Base-by-base conservation (phyloP, 257 asterid species). In the Fraxinus anomala region DNA sequence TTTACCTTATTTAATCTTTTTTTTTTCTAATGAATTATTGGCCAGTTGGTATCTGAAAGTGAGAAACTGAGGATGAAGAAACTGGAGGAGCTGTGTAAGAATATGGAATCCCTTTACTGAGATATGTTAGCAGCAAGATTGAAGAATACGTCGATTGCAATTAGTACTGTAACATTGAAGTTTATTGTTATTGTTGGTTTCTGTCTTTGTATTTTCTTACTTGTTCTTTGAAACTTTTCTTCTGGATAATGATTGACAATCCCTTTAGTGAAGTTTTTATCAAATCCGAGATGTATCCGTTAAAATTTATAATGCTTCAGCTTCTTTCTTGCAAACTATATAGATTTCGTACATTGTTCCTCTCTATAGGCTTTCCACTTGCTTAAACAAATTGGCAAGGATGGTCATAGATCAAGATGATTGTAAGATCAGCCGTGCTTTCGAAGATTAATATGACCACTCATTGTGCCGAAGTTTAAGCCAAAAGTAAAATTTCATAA, bases 1-100 rank as follows among this genome's bases (percentile, higher is more conserved):
- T 17, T 54, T 8, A 21, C 21, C 37, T 80, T 13, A 63, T 40
- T 0, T 70, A 33, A 24, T 24, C 47, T 34, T 4, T 13, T 47
- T 44, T 26, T 40, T 84, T 76, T 54, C 69, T 23, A 63, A 65
- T 56, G 36, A 59, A 39, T 77, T 37, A 17, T 80, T 51, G 75
- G 6, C 28, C 94, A 94, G 98, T 83, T 92, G 89, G 92, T 94
- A 59, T 81, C 85, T 66, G 97, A 94, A 83, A 94, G 98, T 77
- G 98, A 94, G 87, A 94, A 86, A 78, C 21, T 87, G 74, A 89
- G 98, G 79, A 51, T 94, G 91, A 94, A 89, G 92, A 94, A 92
- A 79, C 83, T 94, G 84, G 97, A 94, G 73, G 97, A 92, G 84
- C 90, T 94, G 73, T 83, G 91, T 96, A 94, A 89, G 92, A 85